Evolutionary conservation across 192 early-diverging fungal species (phyloP).

Genomic region (Coemansia sp.): DNA sequence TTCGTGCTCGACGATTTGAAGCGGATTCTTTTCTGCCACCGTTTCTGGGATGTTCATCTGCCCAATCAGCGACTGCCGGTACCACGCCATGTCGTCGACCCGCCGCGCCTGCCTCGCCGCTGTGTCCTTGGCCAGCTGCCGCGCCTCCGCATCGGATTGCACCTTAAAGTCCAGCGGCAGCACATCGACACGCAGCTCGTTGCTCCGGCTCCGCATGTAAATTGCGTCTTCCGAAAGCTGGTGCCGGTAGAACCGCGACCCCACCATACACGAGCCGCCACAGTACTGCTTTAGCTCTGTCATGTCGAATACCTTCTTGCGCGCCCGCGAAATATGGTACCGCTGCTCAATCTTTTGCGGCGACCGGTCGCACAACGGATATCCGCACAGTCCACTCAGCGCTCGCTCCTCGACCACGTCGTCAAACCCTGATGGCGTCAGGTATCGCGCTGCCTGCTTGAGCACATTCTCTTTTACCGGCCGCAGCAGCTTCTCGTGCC

Average conservation of each 20-base stretch:
- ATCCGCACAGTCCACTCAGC: constrained; percentile 72
- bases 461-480: constrained; percentile 22
- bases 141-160: neutral
- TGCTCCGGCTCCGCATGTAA: constrained; percentile 58
- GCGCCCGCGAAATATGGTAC: constrained; percentile 68
- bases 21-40: constrained; percentile 23
- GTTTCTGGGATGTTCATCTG: constrained; percentile 38
- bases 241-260: constrained; percentile 64
- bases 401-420: constrained; percentile 75
- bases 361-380: constrained; percentile 69
- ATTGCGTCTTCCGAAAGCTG: constrained; percentile 78
- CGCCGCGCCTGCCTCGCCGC: neutral
- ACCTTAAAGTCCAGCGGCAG: constrained; percentile 14
- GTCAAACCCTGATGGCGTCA: constrained; percentile 66
- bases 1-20: constrained; percentile 36
- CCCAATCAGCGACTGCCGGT: constrained; percentile 28
- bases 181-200: constrained; percentile 20
- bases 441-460: constrained; percentile 56
- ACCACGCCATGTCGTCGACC: constrained; percentile 20
- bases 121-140: neutral
- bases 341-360: constrained; percentile 14
- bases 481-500: constrained; percentile 47
- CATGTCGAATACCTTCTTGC: constrained; percentile 78
- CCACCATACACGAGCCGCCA: constrained; percentile 67
- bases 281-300: constrained; percentile 69